Conservation (phyloP, 257 asterid genomes). For the Solanum bukasovii region DNA sequence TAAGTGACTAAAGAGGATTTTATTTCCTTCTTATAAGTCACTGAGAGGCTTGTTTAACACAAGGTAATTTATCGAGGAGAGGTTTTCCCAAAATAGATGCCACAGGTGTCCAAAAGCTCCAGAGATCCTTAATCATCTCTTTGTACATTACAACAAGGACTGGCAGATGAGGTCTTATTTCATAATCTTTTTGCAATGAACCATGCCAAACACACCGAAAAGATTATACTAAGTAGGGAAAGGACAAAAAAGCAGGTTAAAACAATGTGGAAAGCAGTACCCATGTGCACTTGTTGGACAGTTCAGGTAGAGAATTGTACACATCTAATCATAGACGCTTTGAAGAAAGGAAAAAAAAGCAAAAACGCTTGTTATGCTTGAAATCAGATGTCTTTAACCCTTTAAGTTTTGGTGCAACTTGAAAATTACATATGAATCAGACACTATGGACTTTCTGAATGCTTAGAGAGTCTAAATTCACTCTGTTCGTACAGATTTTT, state of each 20-base stretch:
- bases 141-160: not conserved
- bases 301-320: not conserved
- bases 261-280: not conserved
- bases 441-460: not conserved
- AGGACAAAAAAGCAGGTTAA: not conserved
- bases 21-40: not conserved
- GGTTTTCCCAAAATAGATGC: not conserved
- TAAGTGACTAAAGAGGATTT: not conserved
- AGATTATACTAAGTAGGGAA: not conserved
- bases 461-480: not conserved
- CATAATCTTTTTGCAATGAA: not conserved
- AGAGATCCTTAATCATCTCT: not conserved
- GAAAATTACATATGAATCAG: not conserved
- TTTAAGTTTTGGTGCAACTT: not conserved
- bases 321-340: not conserved
- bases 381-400: not conserved
- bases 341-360: not conserved
- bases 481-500: not conserved
- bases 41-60: not conserved
- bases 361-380: not conserved
- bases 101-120: not conserved
- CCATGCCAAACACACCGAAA: not conserved
- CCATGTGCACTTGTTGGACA: not conserved
- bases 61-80: not conserved
- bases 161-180: not conserved